Percentiles rank a stretch among this genome's conserved stretches.
phyloP scores from a whole-genome alignment of 352 stramenopile genomes.

The Peronosclerospora sorghi region DNA sequence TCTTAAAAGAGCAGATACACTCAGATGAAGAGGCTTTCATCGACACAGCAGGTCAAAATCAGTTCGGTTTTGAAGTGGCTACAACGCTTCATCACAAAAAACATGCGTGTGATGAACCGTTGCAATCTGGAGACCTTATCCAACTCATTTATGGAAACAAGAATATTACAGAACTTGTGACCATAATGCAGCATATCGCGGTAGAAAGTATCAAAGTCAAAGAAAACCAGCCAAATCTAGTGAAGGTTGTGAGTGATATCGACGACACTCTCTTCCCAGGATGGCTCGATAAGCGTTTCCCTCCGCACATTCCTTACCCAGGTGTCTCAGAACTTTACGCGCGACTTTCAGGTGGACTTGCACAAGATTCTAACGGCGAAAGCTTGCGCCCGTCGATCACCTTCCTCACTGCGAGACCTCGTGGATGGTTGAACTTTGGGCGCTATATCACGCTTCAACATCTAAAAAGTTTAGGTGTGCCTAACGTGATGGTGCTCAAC shows the following conservation, averaged over 20 bases:
- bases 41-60: conserved; percentile 18
- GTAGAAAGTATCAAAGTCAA: conserved; percentile 67
- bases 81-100: conserved; percentile 2
- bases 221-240: conserved; percentile 33
- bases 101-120: conserved; percentile 24
- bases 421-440: conserved; percentile 70
- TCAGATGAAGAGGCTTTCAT: conserved; percentile 42
- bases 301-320: conserved; percentile 67
- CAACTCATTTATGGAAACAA: conserved; percentile 70
- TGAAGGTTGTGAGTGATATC: conserved; percentile 84
- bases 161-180: conserved; percentile 69
- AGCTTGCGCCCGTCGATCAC: conserved; percentile 47
- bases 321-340: conserved; percentile 64
- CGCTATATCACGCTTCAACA: conserved; percentile 73
- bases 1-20: conserved; percentile 76
- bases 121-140: conserved; percentile 62
- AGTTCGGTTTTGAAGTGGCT: conserved; percentile 11
- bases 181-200: conserved; percentile 77
- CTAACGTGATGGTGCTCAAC: conserved; percentile 69
- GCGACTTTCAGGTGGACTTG: conserved; percentile 46
- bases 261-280: conserved; percentile 76
- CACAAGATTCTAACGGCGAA: conserved; percentile 21
- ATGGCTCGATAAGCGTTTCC: conserved; percentile 65
- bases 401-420: conserved; percentile 69
- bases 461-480: conserved; percentile 58